These are phyloP conservation scores for Phytophthora chlamydospora DNA, from an alignment of 352 stramenopile genomes.

Conservation along the genomic window DNA sequence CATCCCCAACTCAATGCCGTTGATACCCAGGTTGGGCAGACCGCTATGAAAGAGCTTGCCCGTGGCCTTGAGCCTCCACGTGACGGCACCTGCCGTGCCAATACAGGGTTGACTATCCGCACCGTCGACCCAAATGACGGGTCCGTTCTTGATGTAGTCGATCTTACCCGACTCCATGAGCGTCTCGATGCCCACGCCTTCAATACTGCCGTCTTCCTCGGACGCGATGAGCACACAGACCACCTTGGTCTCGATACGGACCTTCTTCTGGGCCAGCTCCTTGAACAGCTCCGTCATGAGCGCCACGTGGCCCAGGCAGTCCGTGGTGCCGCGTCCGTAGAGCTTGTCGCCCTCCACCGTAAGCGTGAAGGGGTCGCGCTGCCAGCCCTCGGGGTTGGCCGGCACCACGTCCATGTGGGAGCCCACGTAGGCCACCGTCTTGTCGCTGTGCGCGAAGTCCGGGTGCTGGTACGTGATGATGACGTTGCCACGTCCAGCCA, in stretches of 20 bases:
- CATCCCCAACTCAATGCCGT: conserved; percentile 86
- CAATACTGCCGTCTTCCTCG: conserved; percentile 78
- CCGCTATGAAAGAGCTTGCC: conserved; percentile 93
- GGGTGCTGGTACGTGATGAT: conserved; percentile 90
- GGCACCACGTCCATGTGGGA: conserved; percentile 93
- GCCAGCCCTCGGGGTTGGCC: conserved; percentile 89
- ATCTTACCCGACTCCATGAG: conserved; percentile 88
- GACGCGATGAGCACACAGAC: conserved; percentile 90
- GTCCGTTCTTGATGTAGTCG: conserved; percentile 92
- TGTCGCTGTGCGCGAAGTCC: conserved; percentile 48
- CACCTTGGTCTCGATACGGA: conserved; percentile 70
- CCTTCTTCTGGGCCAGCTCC: conserved; percentile 70
- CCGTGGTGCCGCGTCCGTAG: conserved; percentile 91
- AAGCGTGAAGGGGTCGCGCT: conserved; percentile 87
- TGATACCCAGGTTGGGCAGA: conserved; percentile 88
- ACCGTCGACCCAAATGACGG: conserved; percentile 91
- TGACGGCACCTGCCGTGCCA: conserved; percentile 82
- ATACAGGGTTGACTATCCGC: conserved; percentile 92
- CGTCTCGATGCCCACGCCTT: conserved; percentile 86
- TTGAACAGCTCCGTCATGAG: conserved; percentile 87
- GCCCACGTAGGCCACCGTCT: conserved; percentile 87
- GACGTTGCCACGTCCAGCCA: conserved; percentile 83
- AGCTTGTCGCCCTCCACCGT: conserved; percentile 90
- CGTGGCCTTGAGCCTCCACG: conserved; percentile 88
- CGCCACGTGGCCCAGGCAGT: conserved; percentile 92